Base-by-base conservation (phyloP, 805 yeast genomes). In the Candida odintsovae region DNA sequence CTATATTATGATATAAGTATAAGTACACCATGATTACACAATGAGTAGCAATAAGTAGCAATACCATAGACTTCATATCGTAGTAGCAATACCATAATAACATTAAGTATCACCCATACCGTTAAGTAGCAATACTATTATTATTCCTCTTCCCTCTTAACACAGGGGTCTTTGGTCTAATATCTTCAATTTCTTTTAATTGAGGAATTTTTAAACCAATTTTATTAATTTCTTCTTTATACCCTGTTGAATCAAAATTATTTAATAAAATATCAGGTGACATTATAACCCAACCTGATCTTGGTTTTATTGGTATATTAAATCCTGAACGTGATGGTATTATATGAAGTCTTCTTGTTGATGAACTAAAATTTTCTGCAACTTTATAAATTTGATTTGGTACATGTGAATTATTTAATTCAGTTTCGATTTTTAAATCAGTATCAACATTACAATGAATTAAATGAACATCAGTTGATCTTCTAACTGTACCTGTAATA, bases 401-500 rank as follows among this genome's bases (percentile, higher is more conserved):
- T 2, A 82, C 84, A 6, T n/a, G 81, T 72, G 8, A 73, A 66
- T 42, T 72, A 71, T 16, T 55, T 61, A 15, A 70, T 63, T 62
- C 57, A 31, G 72, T 70, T 59, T 89, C 96, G 50, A 90, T 75
- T 50, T 82, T 82, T 43, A 90, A 71, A 65, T 90, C 97, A 0
- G 97, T 90, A 58, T 90, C 95, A 36, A 90, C 80, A 59, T 90
- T 90, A 67, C 97, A 92, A 62, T 90, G 95, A 50, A 90, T 90
- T 49, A 90, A 71, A 63, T 87, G 90, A 13, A 77, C 77, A 66
- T 90, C 97, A 0, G 82, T 80, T 2, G 95, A 79, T 57, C 97
- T 75, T 59, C 96, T 73, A 8, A 90, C 92, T 0, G 97, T 90
- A 3, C 97, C 97, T 3, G 96, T 90, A 44, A 90, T 86, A 56